Evolutionary conservation across 495 filamentous ascomycete species (phyloP), one percentile per base, ranked within the genome.

Genomic region (Penicillium egyptiacum): DNA sequence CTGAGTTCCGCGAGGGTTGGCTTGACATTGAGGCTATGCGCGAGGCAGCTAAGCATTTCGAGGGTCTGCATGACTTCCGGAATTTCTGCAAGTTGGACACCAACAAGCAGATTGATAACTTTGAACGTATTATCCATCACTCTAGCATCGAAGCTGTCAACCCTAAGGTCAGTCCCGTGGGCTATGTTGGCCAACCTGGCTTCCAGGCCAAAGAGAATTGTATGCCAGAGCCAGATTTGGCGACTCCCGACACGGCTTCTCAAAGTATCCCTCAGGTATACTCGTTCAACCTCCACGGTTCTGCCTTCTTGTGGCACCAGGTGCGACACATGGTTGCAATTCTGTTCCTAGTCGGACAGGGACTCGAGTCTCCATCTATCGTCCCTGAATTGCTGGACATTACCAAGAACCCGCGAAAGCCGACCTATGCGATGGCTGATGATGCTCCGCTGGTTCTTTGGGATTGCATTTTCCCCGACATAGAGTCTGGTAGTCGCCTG

Each of bases 251-350:
- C 7, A 49, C 35, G 12, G 51, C 61, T 16, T 50, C 50, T 7
- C 48, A 60, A 11, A 55, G 48, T 17, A 60, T 69, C 56, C 78
- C 90, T 14, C 87, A 89, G 63, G 78, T 96, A 4, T 98, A 95
- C 74, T 85, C 88, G 50, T 92, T 98, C 68, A 84, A 84, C 22
- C 80, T 98, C 33, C 82, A 91, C 46, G 94, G 94, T 16, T 88
- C 88, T n/a, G 95, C 91, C 8, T 98, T 98, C 70, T 75, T 98
- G 44, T 98, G 93, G 93, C 95, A 98, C 70, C 94, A 98, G 72
- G 95, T 98, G 58, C 85, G 94, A 16, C 88, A 90, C 75, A 93
- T 98, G 85, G 84, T 92, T 14, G 81, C 86, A 19, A 79, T 98
- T 16, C 75, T 98, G 28, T 98, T 98, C 73, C 71, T 91, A 9